Evolutionary conservation across 768 basidiomycete species (phyloP), one percentile per base, ranked within the genome.

Genomic region (Mycena epipterygia): DNA sequence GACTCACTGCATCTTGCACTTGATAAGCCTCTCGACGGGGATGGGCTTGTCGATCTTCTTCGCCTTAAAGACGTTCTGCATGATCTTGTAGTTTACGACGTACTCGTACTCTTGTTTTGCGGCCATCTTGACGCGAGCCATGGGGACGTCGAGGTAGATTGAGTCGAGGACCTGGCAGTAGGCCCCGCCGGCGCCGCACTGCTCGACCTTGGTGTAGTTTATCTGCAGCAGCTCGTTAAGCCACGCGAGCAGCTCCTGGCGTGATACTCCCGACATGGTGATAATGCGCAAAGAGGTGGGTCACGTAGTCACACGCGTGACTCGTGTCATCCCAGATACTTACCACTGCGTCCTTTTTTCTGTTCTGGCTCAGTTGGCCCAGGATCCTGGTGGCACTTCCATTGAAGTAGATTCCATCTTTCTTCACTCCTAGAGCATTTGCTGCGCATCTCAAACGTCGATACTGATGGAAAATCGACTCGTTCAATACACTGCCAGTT

Each of bases 31-130:
- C 75, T 99, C 97, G n/a, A 99, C 93, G 9, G 89, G 94, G 80
- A 99, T 96, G 30, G 97, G 97, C 95, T 97, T 98, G 82, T 98
- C 97, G 72, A 99, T 93, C 83, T 95, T 94, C 81, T 98, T 93
- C 17, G 87, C 79, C 79, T 96, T 95, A 91, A 99, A 99, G 44
- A 88, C 79, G 76, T 91, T 96, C 81, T 99, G 98, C 81, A 99
- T 84, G 78, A 99, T 88, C 82, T 99, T 98, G 88, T 90, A 99
- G 84, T 99, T 99, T 30, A 90, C 93, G 63, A 99, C 82, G 78
- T 90, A 98, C 81, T 99, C 97, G 84, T 98, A 98, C 79, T 98
- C 95, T 77, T 95, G 94, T 84, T 91, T 96, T 49, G 98, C 96
- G 80, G 91, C 91, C 90, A 98, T 95, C 87, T 98, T 99, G 76